phyloP scores from a whole-genome alignment of 2,329 filamentous ascomycete genomes.

The Eutypa lata region DNA sequence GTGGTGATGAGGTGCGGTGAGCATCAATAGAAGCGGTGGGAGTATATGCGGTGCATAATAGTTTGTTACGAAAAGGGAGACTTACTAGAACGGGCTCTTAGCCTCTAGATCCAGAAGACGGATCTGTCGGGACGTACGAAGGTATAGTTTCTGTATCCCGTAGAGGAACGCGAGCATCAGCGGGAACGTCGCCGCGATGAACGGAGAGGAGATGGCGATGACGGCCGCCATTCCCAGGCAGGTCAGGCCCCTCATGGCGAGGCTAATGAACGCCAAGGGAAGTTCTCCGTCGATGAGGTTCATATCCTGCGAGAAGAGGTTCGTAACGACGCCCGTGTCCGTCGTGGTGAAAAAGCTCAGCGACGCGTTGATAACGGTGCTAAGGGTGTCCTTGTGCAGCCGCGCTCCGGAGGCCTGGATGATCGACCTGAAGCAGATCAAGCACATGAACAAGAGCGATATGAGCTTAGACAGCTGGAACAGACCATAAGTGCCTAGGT shows the following conservation, averaged over 20 bases:
- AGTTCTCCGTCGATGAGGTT: conserved; percentile 38
- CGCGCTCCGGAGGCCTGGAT: conserved; percentile 6
- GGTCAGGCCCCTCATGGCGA: conserved; percentile 18
- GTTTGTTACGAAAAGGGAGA: conserved; percentile 4
- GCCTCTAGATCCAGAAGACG: conserved; percentile 60
- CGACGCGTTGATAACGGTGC: conserved; percentile 34
- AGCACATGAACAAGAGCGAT: conserved; percentile 8
- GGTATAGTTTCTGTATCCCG: conserved; percentile 53
- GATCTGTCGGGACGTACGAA: conserved; percentile 58
- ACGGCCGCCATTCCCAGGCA: conserved; percentile 43
- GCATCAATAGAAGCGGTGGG: no score
- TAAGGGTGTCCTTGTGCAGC: conserved; percentile 31
- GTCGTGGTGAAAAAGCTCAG: conserved; percentile 39
- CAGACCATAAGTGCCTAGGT: conserved; percentile 19
- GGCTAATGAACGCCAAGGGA: conserved; percentile 31
- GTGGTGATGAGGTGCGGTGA: no score
- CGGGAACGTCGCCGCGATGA: conserved; percentile 48
- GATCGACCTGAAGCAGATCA: conserved; percentile 10
- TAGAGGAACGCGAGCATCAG: conserved; percentile 44
- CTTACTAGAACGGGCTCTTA: conserved; percentile 55
- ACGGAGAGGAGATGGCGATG: conserved; percentile 40
- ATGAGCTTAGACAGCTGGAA: no score
- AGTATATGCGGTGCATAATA: no score
- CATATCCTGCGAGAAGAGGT: conserved; percentile 45
- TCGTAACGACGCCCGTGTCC: conserved; percentile 38